Evolutionary conservation across 768 basidiomycete genomes (phyloP), one percentile per base, ranked within the genome.

Genomic region (Russula griseocarnosa): DNA sequence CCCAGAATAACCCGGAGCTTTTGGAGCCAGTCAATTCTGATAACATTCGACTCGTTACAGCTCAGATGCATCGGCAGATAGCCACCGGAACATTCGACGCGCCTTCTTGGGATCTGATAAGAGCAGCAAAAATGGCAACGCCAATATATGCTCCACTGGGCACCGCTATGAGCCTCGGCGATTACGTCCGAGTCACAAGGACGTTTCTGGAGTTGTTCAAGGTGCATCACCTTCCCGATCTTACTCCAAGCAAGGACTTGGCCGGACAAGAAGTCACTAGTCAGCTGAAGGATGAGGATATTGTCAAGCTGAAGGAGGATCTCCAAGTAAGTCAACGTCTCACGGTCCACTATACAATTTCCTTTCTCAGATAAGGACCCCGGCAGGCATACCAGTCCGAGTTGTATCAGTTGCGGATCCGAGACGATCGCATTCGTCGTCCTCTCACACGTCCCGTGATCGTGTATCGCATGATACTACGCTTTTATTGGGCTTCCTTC

Each of bases 121-220:
- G 91, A 51, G 82, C 81, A 24, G 86, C 88, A 26, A 91, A 92
- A 72, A 79, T 89, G 51, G 89, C 91, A 4, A 80, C 89, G 20
- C 77, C 89, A 30, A 85, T 95, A 52, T 95, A 95, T 69, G 90
- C 85, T 6, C 93, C 93, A 3, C 76, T 94, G n/a, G 93, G 93
- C 47, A 94, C 93, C 16, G 78, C 76, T 14, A 92, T 95, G 88
- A 83, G 81, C 60, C 78, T 95, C 18, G 92, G 94, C 13, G 89
- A 95, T 72, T 84, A 91, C 71, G 87, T 94, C 30, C 83, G 92
- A 24, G 79, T 92, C 9, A 86, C 82, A 46, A 81, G 86, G 70
- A 78, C 81, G 49, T 95, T 94, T 71, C 79, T 91, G 18, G 90
- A 92, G 67, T 84, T 80, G 2, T 90, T 95, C 73, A 89, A 88